Evolutionary conservation across 352 stramenopile species (phyloP).

Genomic region (Globisporangium camurandrum): DNA sequence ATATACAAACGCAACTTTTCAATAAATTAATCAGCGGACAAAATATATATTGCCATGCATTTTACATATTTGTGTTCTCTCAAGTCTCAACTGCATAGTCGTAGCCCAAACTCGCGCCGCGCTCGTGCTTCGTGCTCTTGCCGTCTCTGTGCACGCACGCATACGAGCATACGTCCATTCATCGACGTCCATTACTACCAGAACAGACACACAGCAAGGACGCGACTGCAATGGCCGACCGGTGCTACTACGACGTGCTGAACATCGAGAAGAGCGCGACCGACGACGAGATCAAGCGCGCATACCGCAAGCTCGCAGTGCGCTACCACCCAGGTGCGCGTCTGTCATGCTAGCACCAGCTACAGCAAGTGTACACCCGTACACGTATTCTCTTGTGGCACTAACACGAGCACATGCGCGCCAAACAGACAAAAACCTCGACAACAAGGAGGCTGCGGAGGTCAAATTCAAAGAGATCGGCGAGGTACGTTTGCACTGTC

Average conservation of each 20-base stretch:
- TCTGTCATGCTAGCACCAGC: background rate
- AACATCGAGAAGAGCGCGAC: constrained; percentile 59
- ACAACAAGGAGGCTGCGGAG: constrained; percentile 82
- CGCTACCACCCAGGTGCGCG: constrained; percentile 82
- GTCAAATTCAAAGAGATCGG: constrained; percentile 88
- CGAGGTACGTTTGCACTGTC: constrained; percentile 29
- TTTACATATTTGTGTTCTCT: no score
- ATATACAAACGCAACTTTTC: no score
- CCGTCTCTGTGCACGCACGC: no score
- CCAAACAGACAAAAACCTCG: constrained; percentile 85
- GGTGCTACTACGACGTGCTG: constrained; percentile 69
- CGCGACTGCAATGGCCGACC: constrained; percentile 31
- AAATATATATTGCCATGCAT: no score
- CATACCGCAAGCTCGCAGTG: constrained; percentile 84
- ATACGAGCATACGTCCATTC: background rate
- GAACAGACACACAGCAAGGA: background rate
- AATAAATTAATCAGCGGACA: no score
- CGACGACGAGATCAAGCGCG: constrained; percentile 75
- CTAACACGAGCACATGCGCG: background rate
- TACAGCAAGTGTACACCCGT: background rate
- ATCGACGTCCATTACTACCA: no score
- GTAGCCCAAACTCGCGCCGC: no score
- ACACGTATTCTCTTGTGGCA: background rate
- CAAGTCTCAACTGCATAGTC: no score
- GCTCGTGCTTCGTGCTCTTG: no score